A percentile compares a stretch with the other conserved stretches of the same genome.
phyloP scores from a whole-genome alignment of 352 stramenopile species.

The Globisporangium nagaii region DNA sequence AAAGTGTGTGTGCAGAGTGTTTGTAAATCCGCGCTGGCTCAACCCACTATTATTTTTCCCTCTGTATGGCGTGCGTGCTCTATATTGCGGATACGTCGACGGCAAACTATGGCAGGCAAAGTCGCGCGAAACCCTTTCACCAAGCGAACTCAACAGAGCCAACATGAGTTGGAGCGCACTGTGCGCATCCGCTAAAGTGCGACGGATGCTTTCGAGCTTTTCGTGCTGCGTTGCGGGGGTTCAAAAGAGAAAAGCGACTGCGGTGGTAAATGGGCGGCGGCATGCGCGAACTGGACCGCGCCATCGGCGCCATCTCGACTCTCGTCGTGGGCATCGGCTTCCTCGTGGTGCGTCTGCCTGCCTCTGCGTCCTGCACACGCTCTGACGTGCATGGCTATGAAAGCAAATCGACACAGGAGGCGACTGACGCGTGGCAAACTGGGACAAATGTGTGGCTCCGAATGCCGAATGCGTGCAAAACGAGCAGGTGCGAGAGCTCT shows the following conservation, averaged over 20 bases:
- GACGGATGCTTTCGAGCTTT: neutral
- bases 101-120: no score
- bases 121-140: no score
- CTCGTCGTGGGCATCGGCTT: slow-evolving; percentile 71
- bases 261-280: slow-evolving; percentile 34
- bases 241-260: neutral
- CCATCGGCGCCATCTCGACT: slow-evolving; percentile 70
- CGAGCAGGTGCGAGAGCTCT: slow-evolving; percentile 51
- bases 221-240: neutral
- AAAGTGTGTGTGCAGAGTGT: slow-evolving; percentile 6
- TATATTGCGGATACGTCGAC: no score
- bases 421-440: slow-evolving; percentile 1
- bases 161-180: neutral
- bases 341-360: slow-evolving; percentile 37
- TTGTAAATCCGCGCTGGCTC: neutral
- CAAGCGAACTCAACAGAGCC: no score
- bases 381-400: neutral
- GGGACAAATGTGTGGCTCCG: neutral
- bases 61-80: no score
- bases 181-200: neutral
- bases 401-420: neutral
- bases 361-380: neutral
- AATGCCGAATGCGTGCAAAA: slow-evolving; percentile 6
- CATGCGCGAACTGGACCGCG: slow-evolving; percentile 73
- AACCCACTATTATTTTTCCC: neutral